A percentile compares a stretch with the other conserved stretches of the same genome.
Evolutionary conservation across 192 early-diverging fungal species (phyloP).

Genomic region (Jimgerdemannia lactiflua): DNA sequence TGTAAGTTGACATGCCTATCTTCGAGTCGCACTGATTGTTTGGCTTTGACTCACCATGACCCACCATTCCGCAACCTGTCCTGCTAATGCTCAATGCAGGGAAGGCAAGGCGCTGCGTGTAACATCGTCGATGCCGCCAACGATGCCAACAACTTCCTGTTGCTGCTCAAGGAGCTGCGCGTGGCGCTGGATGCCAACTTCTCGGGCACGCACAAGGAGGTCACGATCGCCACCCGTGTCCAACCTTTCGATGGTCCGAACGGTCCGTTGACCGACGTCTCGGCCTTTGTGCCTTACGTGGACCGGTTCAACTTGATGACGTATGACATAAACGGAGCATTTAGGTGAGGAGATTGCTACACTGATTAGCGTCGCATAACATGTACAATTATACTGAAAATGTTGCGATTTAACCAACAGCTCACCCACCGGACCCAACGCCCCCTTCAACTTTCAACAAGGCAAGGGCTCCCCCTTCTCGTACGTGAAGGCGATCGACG

Average conservation of each 20-base stretch:
- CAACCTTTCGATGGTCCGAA: conserved; percentile 48
- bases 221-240: conserved; percentile 61
- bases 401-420: conserved; percentile 36
- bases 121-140: conserved; percentile 41
- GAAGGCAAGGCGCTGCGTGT: conserved; percentile 49
- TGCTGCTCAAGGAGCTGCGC: conserved; percentile 53
- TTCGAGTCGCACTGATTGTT: too few relatives aligned
- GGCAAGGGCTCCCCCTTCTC: conserved; percentile 36
- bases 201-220: conserved; percentile 37
- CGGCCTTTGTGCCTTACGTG: conserved; percentile 45
- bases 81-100: too few relatives aligned
- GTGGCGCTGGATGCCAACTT: conserved; percentile 38
- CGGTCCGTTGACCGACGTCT: conserved; percentile 45
- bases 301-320: conserved; percentile 67
- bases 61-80: too few relatives aligned
- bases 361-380: conserved; percentile 17
- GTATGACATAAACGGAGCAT: conserved; percentile 52
- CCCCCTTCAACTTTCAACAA: conserved; percentile 40
- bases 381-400: conserved; percentile 9
- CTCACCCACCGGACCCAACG: conserved; percentile 57
- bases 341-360: not conserved
- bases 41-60: too few relatives aligned
- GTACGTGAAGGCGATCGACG: conserved; percentile 38
- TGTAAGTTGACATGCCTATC: not conserved
- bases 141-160: conserved; percentile 55